These are phyloP conservation scores for Torulaspora maleeae DNA, from an alignment of 805 yeast genomes.

Conservation along the genomic window DNA sequence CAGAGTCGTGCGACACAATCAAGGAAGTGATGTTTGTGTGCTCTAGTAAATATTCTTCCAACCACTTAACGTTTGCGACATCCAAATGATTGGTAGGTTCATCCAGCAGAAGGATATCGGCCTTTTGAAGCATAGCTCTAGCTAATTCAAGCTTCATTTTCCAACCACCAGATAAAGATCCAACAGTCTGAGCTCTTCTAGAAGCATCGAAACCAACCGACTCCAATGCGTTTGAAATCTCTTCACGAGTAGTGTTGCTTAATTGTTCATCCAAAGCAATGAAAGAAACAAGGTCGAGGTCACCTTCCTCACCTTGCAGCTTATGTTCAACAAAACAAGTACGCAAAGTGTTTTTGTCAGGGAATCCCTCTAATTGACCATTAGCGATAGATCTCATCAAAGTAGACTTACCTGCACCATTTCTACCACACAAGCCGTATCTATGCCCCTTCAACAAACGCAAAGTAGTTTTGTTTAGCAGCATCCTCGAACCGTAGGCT, in stretches of 20 bases:
- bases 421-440: constrained; percentile 96
- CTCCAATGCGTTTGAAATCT: constrained; percentile 68
- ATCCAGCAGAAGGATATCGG: constrained; percentile 88
- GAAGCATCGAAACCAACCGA: constrained; percentile 90
- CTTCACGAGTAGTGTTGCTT: constrained; percentile 54
- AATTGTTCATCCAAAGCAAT: constrained; percentile 87
- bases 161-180: constrained; percentile 98
- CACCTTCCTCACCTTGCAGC: constrained; percentile 91
- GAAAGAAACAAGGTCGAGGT: constrained; percentile 79
- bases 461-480: constrained; percentile 84
- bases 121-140: constrained; percentile 97
- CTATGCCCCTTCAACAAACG: constrained; percentile 90
- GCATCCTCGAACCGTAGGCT: constrained; percentile 97
- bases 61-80: constrained; percentile 89
- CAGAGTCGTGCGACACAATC: constrained; percentile 97
- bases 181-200: constrained; percentile 85
- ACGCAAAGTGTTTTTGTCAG: constrained; percentile 75
- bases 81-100: constrained; percentile 99
- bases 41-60: constrained; percentile 76
- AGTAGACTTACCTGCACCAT: constrained; percentile 98
- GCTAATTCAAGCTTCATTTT: constrained; percentile 97
- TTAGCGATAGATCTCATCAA: constrained; percentile 94
- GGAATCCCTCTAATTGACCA: constrained; percentile 97
- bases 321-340: constrained; percentile 98
- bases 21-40: constrained; percentile 87